These are phyloP conservation scores for Globisporangium mamillatum DNA, from an alignment of 352 stramenopile species.

Conservation along the genomic window DNA sequence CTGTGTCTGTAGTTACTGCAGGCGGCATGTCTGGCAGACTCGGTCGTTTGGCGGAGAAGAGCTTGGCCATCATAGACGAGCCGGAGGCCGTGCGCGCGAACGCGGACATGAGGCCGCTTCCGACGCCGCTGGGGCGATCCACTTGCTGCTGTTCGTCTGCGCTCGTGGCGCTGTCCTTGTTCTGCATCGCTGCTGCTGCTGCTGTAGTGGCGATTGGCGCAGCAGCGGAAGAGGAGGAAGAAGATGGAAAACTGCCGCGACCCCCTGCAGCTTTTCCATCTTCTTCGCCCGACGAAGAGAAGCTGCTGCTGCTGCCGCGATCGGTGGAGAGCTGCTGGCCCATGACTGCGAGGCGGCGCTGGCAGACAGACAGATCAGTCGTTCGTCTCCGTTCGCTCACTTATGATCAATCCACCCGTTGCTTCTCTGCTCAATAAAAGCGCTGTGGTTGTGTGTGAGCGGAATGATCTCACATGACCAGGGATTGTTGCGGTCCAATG, in stretches of 20 bases:
- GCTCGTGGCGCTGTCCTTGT: constrained; percentile 2
- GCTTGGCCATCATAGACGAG: constrained; percentile 19
- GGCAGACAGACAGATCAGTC: not conserved
- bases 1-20: not conserved
- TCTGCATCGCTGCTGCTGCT: not conserved
- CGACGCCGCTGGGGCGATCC: not conserved
- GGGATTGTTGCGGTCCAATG: not conserved
- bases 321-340: constrained; percentile 31
- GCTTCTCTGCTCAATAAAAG: not conserved
- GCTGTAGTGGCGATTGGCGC: not conserved
- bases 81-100: constrained; percentile 17
- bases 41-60: constrained; percentile 20
- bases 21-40: constrained; percentile 7
- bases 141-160: not conserved
- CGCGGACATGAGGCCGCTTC: constrained; percentile 12
- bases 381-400: not conserved
- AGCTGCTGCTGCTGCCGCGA: constrained; percentile 19
- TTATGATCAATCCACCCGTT: not conserved
- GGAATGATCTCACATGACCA: not conserved
- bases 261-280: not conserved
- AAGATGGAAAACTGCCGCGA: constrained; percentile 15
- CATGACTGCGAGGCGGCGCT: constrained; percentile 18
- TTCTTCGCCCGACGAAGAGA: constrained; percentile 5
- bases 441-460: not conserved
- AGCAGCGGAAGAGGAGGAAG: not conserved